Conservation (phyloP, 2,329 filamentous ascomycete species). For the Fusarium marasasianum region DNA sequence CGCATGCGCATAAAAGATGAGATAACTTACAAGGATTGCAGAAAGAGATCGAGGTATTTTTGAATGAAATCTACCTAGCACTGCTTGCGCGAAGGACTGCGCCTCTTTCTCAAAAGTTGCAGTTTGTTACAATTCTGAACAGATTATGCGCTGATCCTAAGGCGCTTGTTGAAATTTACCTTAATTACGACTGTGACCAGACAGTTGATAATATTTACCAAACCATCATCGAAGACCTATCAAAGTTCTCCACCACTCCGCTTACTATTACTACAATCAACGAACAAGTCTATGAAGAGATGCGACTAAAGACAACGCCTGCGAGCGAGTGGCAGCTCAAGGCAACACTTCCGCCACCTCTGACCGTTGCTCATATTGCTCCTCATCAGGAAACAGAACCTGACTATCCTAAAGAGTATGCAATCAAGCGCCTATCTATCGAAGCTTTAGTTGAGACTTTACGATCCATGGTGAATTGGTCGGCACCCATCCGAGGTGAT, state of each 20-base stretch:
- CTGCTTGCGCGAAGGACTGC: slow-evolving; percentile 89
- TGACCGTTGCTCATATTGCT: slow-evolving; percentile 81
- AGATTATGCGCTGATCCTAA: slow-evolving; percentile 86
- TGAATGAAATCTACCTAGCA: slow-evolving; percentile 96
- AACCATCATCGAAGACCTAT: slow-evolving; percentile 91
- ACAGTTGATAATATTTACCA: slow-evolving; percentile 98
- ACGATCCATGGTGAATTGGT: slow-evolving; percentile 93
- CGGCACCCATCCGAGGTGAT: slow-evolving; percentile 71
- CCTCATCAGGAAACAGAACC: slow-evolving; percentile 69
- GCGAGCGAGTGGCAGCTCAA: slow-evolving; percentile 85
- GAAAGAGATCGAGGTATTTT: slow-evolving; percentile 97
- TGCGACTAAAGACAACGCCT: slow-evolving; percentile 68
- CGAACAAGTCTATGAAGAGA: slow-evolving; percentile 88
- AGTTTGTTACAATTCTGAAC: slow-evolving; percentile 87
- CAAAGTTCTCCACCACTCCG: slow-evolving; percentile 83
- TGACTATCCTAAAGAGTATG: slow-evolving; percentile 86
- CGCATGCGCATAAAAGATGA: background rate
- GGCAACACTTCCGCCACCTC: slow-evolving; percentile 84
- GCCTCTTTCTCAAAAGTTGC: slow-evolving; percentile 89
- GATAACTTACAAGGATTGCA: slow-evolving; percentile 51
- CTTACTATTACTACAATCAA: slow-evolving; percentile 79
- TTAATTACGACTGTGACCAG: slow-evolving; percentile 98
- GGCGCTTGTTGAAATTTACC: slow-evolving; percentile 91
- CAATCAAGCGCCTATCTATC: slow-evolving; percentile 87
- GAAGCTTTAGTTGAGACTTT: slow-evolving; percentile 90